These are phyloP conservation scores for Termitomyces bulborhizus DNA, from an alignment of 768 basidiomycete species.

Conservation along the genomic window DNA sequence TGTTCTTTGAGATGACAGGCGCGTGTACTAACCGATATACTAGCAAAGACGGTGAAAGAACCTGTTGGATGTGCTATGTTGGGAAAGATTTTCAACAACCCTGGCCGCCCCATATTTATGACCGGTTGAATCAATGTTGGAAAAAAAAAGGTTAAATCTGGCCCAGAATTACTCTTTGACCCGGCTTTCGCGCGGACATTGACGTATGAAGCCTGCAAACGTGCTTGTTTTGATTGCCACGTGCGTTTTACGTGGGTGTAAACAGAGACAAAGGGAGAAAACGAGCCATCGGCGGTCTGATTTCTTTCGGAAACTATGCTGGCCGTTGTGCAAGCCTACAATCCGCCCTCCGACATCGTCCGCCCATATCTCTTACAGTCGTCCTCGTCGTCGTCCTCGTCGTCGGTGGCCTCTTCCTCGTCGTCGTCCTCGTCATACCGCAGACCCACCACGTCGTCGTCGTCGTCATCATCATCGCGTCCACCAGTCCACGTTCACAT, in stretches of 20 bases:
- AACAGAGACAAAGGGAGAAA: neutral
- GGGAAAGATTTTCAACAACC: too few relatives aligned
- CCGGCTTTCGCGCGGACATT: too few relatives aligned
- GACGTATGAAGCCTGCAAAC: too few relatives aligned
- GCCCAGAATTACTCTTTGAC: too few relatives aligned
- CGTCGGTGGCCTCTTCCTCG: neutral
- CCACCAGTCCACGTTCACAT: constrained; percentile 5
- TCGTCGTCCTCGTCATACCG: constrained; percentile 6
- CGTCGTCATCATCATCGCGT: constrained; percentile 6
- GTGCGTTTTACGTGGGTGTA: neutral
- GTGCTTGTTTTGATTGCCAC: neutral
- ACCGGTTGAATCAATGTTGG: too few relatives aligned
- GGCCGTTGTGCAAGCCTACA: constrained; percentile 12
- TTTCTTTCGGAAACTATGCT: constrained; percentile 3
- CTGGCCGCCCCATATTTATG: too few relatives aligned
- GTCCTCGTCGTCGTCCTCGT: constrained; percentile 6
- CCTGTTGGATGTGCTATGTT: too few relatives aligned
- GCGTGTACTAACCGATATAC: too few relatives aligned
- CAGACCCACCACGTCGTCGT: neutral
- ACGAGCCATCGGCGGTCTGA: neutral
- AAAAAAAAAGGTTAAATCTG: too few relatives aligned
- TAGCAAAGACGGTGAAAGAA: too few relatives aligned
- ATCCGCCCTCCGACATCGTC: constrained; percentile 7
- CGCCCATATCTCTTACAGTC: constrained; percentile 1
- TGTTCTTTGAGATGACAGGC: too few relatives aligned